phyloP scores from a whole-genome alignment of 345 rosid species.

The Salix exigua region DNA sequence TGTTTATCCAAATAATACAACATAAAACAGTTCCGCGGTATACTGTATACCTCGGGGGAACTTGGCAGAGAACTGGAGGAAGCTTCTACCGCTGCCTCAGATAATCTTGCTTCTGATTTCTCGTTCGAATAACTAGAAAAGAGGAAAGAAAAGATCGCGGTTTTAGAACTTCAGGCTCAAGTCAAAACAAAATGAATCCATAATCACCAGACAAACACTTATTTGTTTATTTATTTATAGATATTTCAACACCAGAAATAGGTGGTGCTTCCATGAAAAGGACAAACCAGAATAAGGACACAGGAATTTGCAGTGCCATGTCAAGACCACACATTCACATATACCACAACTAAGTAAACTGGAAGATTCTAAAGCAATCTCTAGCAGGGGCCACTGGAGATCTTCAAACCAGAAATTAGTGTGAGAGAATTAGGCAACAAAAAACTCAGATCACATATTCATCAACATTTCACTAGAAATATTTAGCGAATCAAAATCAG shows the following conservation, averaged over 20 bases:
- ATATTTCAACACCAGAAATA: too few relatives aligned
- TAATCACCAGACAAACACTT: neutral
- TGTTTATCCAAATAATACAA: neutral
- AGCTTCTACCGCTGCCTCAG: conserved; percentile 48
- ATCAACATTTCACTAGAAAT: neutral
- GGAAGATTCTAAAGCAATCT: conserved; percentile 2
- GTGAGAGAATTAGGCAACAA: neutral
- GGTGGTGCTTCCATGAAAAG: neutral
- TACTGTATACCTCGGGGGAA: conserved; percentile 66
- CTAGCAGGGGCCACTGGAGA: neutral
- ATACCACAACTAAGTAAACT: neutral
- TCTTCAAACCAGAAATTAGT: conserved; percentile 4
- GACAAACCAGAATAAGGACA: neutral
- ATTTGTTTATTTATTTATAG: too few relatives aligned
- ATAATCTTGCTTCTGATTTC: conserved; percentile 76
- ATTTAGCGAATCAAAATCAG: neutral
- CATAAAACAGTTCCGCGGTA: neutral
- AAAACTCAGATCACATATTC: neutral
- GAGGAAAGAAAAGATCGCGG: neutral
- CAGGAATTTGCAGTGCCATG: neutral
- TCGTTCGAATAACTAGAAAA: conserved; percentile 73
- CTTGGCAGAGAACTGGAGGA: conserved; percentile 26
- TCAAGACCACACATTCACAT: neutral
- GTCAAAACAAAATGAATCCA: neutral
- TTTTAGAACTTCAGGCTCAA: conserved; percentile 3